These are phyloP conservation scores for Vinca minor DNA, from an alignment of 257 asterid species.

Conservation along the genomic window DNA sequence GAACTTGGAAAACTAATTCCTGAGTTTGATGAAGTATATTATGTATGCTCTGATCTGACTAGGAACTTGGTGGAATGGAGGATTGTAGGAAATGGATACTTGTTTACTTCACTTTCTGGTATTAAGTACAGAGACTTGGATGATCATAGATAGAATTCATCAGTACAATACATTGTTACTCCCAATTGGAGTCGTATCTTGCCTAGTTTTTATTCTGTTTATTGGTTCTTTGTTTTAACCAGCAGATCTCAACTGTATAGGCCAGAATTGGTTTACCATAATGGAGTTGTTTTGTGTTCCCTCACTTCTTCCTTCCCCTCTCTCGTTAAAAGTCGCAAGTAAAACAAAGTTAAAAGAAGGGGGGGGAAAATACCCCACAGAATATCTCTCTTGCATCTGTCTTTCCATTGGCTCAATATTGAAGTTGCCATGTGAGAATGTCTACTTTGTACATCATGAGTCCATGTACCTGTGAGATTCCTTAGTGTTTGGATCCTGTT, in stretches of 20 bases:
- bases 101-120: background rate
- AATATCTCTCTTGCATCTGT: background rate
- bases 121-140: too few species aligned
- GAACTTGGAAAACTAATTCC: background rate
- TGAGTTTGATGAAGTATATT: background rate
- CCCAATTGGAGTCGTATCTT: background rate
- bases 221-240: too few species aligned
- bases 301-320: background rate
- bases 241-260: too few species aligned
- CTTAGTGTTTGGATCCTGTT: background rate
- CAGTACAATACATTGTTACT: background rate
- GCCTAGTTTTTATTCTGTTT: too few species aligned
- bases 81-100: too few species aligned
- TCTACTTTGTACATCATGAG: background rate
- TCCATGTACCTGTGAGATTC: background rate
- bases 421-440: background rate
- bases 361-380: too few species aligned
- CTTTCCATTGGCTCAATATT: background rate
- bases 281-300: background rate
- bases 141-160: too few species aligned
- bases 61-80: too few species aligned
- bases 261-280: too few species aligned
- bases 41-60: background rate
- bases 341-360: background rate
- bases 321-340: background rate